phyloP scores from a whole-genome alignment of 2,329 filamentous ascomycete species.

The Fusarium hainanense region DNA sequence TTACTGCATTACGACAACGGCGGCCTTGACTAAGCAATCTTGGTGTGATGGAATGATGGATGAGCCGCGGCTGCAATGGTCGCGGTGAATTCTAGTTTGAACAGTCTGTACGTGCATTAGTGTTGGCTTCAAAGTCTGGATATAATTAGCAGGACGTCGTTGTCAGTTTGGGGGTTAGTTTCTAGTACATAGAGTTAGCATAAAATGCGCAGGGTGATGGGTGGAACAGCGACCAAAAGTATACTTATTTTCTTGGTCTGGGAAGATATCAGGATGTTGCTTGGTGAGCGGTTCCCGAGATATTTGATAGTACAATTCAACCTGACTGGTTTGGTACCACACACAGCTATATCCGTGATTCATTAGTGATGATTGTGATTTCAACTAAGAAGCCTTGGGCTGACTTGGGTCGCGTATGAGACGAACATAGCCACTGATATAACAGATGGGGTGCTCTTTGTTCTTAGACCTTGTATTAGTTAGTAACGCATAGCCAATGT shows the following conservation, averaged over 20 bases:
- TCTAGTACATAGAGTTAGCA: conserved; percentile 41
- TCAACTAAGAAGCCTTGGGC: background rate
- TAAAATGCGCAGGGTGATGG: conserved; percentile 16
- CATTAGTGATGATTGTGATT: background rate
- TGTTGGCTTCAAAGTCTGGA: conserved; percentile 33
- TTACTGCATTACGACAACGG: conserved; percentile 34
- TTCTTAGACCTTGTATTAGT: background rate
- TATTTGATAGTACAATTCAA: conserved; percentile 28
- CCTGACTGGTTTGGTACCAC: conserved; percentile 15
- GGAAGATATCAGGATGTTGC: conserved; percentile 12
- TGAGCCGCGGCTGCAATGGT: background rate
- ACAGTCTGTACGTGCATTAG: conserved; percentile 11
- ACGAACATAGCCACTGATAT: background rate
- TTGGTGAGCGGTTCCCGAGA: conserved; percentile 7
- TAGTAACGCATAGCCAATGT: background rate
- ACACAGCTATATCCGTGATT: background rate
- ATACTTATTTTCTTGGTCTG: conserved; percentile 29
- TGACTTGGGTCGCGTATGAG: background rate
- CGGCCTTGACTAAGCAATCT: conserved; percentile 13
- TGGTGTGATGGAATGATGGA: background rate
- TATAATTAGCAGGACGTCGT: conserved; percentile 39
- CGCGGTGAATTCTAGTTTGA: conserved; percentile 4
- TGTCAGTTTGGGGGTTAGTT: conserved; percentile 31
- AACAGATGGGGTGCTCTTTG: background rate
- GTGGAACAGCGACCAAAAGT: conserved; percentile 31